Evolutionary conservation across 768 basidiomycete species (phyloP), one percentile per base, ranked within the genome.

Genomic region (Amanita molliuscula): DNA sequence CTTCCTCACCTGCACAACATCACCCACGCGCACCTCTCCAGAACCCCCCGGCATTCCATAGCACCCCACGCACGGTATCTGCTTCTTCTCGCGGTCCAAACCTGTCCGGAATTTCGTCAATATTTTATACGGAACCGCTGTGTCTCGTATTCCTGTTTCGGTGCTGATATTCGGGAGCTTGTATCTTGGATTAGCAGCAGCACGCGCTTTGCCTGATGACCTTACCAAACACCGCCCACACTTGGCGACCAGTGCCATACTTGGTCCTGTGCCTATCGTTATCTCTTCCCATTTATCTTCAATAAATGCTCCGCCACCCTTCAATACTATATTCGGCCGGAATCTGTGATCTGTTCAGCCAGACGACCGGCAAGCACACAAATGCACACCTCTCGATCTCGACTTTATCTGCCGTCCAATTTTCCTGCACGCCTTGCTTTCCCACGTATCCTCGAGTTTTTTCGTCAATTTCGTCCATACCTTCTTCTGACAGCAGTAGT

Each of bases 171-270:
- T 88, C 13, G 87, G 87, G 16, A 50, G 34, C 48, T 42, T 25
- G 10, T 36, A 44, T 21, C 18, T 9, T 21, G 13, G n/a, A 11
- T 46, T 33, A 46, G 44, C 13, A 4, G 11, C 10, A n/a, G 8
- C 33, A 34, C 28, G 10, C 10, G 10, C 8, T 4, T 11, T 13
- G 1, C n/a, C 23, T 0, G 8, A 50, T 29, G 26, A 62, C 15
- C 77, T 62, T 61, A 88, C 87, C 70, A 85, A 63, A 63, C 87
- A 90, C 44, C 87, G 77, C 29, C 76, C 61, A 60, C 85, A 88
- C 52, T 79, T 79, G 9, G 77, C 79, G 20, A 90, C 84, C 3
- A 88, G 67, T 15, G 70, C 69, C 50, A 88, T 70, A 9, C 60
- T 50, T 25, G 72, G 68, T n/a, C 62, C 58, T 44, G 73, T 65